Base-by-base conservation (phyloP, 2,329 filamentous ascomycete genomes). In the Stagonosporopsis chrysanthemi region DNA sequence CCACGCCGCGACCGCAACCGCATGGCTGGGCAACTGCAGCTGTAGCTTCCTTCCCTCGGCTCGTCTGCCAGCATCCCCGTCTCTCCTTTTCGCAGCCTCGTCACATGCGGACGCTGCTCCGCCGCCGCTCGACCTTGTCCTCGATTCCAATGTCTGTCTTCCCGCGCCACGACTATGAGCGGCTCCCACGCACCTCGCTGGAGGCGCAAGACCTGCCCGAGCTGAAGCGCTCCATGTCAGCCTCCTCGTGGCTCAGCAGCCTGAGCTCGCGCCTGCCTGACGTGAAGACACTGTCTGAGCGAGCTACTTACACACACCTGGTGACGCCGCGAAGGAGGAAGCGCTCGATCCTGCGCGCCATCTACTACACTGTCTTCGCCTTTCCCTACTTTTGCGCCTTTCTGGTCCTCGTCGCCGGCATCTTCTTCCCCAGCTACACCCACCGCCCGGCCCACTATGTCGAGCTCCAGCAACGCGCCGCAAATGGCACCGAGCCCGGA, bases 401-500 rank as follows among this genome's bases (percentile, higher is more conserved):
- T 43, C 70, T 83, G 5, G 68, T 81, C 17, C 57, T 83, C 22
- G 66, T 82, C 39, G 79, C 77, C 2, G 78, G 77, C 41, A 71
- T 82, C 19, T 80, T 86, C 65, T 78, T 80, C 43, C 84, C 85
- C 7, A 86, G 84, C 4, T 87, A 87, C 68, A 84, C 84, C 2
- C 73, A 78, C 55, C 79, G 77, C 15, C 85, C 85, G 6, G 62
- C 77, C 8, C 84, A 85, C 67, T 87, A 87, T 64, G 56, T 75
- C 38, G 73, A 75, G 46, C 68, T 81, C 9, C 76, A 75, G n/a
- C 58, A 74, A 50, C 70, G 73, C 8, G 71, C 76, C 0, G 57
- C 69, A 8, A 60, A 60, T 3, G 63, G 62, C 19, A 54, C 58
- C 29, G 29, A 59, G 35, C 69, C 73, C 8, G 78, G 77, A 3